These are phyloP conservation scores for Biscogniauxia mediterranea DNA, from an alignment of 2,329 filamentous ascomycete genomes.

Conservation along the genomic window DNA sequence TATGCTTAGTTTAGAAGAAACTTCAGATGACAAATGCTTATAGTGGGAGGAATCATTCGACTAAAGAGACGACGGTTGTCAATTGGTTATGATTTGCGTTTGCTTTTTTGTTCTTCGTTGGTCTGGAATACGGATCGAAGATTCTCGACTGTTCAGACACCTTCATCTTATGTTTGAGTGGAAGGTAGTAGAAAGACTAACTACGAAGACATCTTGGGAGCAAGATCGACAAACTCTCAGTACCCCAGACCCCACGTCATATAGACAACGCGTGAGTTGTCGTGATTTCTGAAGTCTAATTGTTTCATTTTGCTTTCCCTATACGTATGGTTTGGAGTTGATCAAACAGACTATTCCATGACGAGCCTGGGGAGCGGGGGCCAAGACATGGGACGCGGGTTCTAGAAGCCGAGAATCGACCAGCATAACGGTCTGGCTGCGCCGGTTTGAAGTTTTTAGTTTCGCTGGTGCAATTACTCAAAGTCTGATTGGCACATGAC, in stretches of 20 bases:
- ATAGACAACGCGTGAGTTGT: not conserved
- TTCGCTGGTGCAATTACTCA: constrained; percentile 13
- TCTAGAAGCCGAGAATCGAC: not conserved
- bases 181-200: not conserved
- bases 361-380: not conserved
- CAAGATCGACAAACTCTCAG: not conserved
- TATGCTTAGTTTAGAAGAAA: not conserved
- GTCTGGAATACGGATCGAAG: not conserved
- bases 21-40: constrained; percentile 13
- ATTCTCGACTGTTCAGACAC: not conserved
- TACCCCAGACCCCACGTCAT: not conserved
- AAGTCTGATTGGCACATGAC: constrained; percentile 20
- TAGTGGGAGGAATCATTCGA: constrained; percentile 3
- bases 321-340: not conserved
- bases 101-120: not conserved
- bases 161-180: not conserved
- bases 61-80: not conserved
- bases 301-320: not conserved
- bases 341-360: not conserved
- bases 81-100: constrained; percentile 8
- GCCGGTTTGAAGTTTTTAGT: constrained; percentile 7
- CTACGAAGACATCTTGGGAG: not conserved
- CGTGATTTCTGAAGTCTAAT: not conserved
- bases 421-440: not conserved
- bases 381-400: not conserved